A percentile compares a stretch with the other conserved stretches of the same genome.
These are phyloP conservation scores for Syzygium aqueum DNA, from an alignment of 345 rosid species.

Conservation along the genomic window DNA sequence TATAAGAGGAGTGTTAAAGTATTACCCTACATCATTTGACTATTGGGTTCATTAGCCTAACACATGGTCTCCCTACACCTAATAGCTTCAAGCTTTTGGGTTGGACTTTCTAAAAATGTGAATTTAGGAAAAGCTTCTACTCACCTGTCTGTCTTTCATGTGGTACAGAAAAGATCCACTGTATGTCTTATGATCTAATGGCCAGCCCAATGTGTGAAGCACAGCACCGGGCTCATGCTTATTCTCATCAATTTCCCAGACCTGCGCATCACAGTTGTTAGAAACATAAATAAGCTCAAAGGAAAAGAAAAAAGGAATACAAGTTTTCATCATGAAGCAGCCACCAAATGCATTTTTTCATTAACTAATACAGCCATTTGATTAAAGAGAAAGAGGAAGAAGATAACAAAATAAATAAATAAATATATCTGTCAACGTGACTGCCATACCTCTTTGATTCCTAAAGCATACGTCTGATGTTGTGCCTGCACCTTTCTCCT, in stretches of 20 bases:
- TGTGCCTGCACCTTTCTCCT: slow-evolving; percentile 78
- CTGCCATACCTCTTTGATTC: slow-evolving; percentile 75
- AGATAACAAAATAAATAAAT: neutral
- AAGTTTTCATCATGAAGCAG: neutral
- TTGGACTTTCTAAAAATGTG: neutral
- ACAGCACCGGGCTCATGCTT: slow-evolving; percentile 83
- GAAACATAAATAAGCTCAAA: neutral
- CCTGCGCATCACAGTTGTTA: slow-evolving; percentile 29
- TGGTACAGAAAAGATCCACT: slow-evolving; percentile 97
- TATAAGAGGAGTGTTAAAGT: neutral
- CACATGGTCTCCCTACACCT: neutral
- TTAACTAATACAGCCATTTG: neutral
- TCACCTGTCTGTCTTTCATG: slow-evolving; percentile 83
- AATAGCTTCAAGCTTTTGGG: neutral
- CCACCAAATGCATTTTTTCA: neutral
- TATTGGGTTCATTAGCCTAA: neutral
- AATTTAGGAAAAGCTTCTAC: neutral
- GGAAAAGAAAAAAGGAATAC: neutral
- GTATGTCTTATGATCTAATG: slow-evolving; percentile 77
- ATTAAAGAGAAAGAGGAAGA: neutral
- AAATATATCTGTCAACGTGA: neutral
- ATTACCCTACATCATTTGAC: neutral
- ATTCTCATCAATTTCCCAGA: slow-evolving; percentile 87
- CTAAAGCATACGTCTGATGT: slow-evolving; percentile 95
- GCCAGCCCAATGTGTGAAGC: slow-evolving; percentile 91